These are phyloP conservation scores for Lathyrus oleraceus DNA, from an alignment of 306 rosid species.

Conservation along the genomic window DNA sequence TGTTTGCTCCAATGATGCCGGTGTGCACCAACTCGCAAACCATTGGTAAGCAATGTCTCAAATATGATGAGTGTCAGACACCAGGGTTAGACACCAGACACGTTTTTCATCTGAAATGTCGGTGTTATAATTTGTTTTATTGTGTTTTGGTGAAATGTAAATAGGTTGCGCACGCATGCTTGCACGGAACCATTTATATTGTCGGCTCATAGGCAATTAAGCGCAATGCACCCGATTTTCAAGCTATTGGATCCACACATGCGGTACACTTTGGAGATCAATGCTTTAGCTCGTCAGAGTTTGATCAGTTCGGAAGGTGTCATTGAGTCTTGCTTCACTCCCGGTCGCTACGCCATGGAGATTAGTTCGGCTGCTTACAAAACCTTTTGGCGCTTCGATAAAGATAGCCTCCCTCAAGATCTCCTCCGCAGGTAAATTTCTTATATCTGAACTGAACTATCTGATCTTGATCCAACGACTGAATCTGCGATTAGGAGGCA, in stretches of 20 bases:
- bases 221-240: conserved; percentile 88
- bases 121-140: not conserved
- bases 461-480: too few relatives aligned
- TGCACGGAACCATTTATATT: conserved; percentile 75
- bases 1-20: conserved; percentile 84
- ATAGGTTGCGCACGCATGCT: conserved; percentile 89
- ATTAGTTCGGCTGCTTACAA: conserved; percentile 86
- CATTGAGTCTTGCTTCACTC: conserved; percentile 83
- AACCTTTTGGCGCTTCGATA: conserved; percentile 80
- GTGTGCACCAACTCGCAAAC: conserved; percentile 91
- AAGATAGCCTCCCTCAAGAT: conserved; percentile 81
- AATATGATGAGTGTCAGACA: not conserved
- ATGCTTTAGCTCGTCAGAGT: conserved; percentile 74
- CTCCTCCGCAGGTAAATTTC: conserved; percentile 67
- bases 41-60: conserved; percentile 63
- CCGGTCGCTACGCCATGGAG: conserved; percentile 87
- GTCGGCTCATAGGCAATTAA: conserved; percentile 85
- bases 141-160: not conserved
- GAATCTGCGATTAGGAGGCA: too few relatives aligned
- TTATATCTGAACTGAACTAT: not conserved
- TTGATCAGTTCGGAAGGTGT: conserved; percentile 72
- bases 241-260: conserved; percentile 94
- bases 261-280: conserved; percentile 90
- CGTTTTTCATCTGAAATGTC: not conserved
- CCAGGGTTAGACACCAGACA: not conserved